Evolutionary conservation across 257 asterid species (phyloP), one percentile per base, ranked within the genome.

Genomic region (Solanum neorickii): DNA sequence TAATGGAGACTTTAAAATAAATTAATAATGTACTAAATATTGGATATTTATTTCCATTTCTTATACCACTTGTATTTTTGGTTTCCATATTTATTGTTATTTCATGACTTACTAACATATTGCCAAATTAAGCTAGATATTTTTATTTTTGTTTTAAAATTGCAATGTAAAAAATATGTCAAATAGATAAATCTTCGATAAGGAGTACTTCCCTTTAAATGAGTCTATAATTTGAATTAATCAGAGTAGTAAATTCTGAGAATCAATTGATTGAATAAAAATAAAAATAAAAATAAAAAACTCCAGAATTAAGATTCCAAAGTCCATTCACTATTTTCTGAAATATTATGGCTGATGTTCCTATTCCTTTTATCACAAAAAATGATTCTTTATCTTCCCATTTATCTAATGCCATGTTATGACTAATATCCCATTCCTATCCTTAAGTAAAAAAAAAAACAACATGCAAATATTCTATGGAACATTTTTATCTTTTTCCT

Each of bases 271-370:
- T 74, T 74, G 39, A 74, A 74, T 7, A 73, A 37, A 73, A 11
- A 35, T 33, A 33, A 33, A 33, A 33, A 33, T 33, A 37, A 73
- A 10, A n/a, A n/a, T n/a, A n/a, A n/a, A 2, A 11, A 74, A 49
- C 18, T 49, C 84, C 16, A 23, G 83, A 76, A 49, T 74, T 90
- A 69, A 88, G 87, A 88, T 88, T 90, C 90, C 89, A 86, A 86
- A 83, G 82, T 86, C 73, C 89, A 87, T 76, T 39, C 76, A 72
- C 85, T 86, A 88, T 87, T 89, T 87, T 44, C 77, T 65, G 56
- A 15, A 68, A 89, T 73, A 37, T n/a, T 46, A 59, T 82, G 41
- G 56, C 74, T 44, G 80, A 68, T 87, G 86, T 84, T 89, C 84
- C 29, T 56, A 52, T 87, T 23, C 62, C 83, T 87, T 83, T 89